A percentile compares a stretch with the other conserved stretches of the same genome.
Conservation (phyloP, 179 eudicot genomes). For the Silene noctiflora region DNA sequence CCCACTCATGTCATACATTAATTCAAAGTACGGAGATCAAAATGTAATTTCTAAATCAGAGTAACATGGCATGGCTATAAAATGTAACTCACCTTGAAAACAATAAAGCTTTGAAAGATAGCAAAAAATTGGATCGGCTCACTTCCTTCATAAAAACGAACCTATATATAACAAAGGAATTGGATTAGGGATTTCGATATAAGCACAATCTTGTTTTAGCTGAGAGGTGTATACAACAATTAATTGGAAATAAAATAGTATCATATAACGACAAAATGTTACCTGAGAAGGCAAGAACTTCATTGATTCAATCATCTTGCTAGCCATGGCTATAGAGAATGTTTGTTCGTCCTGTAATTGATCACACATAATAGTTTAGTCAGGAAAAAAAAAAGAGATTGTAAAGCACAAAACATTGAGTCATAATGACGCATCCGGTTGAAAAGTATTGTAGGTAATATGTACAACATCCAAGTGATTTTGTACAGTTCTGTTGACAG, state of each 20-base stretch:
- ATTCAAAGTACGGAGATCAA: not conserved
- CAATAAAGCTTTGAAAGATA: constrained; percentile 90
- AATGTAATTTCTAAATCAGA: not conserved
- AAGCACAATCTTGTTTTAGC: not conserved
- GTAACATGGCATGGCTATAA: constrained; percentile 4
- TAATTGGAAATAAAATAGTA: no score
- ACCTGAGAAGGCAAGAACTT: constrained; percentile 86
- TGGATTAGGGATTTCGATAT: not conserved
- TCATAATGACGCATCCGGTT: no score
- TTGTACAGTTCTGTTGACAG: not conserved
- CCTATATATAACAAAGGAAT: constrained; percentile 36
- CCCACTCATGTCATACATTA: constrained; percentile 14
- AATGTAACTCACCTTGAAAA: constrained; percentile 59
- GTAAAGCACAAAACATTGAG: not conserved
- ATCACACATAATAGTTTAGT: constrained; percentile 7
- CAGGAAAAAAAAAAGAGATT: not conserved
- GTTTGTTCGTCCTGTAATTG: constrained; percentile 68
- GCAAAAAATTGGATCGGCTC: constrained; percentile 89
- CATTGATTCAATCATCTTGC: constrained; percentile 83
- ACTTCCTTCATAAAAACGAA: constrained; percentile 78
- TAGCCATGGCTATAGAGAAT: constrained; percentile 69
- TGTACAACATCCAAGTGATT: not conserved
- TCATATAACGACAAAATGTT: constrained; percentile 6
- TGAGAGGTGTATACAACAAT: not conserved
- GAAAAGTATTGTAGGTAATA: no score